These are phyloP conservation scores for Penicillium hesseltinei DNA, from an alignment of 2,329 filamentous ascomycete genomes.

Conservation along the genomic window DNA sequence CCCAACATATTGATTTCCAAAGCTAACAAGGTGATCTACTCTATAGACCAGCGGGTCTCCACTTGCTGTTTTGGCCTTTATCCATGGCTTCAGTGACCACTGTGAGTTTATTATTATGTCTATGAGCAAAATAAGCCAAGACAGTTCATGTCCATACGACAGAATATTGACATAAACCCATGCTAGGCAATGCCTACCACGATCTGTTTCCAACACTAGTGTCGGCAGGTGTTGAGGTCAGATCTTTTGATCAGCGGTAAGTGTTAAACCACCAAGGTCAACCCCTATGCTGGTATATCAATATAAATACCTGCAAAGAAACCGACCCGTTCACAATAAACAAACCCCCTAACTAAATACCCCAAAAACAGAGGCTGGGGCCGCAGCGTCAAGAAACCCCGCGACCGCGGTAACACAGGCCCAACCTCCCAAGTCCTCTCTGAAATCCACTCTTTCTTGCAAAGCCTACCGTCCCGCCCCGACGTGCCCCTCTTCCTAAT, in stretches of 20 bases:
- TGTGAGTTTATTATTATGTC: slow-evolving; percentile 34
- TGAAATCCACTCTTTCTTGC: slow-evolving; percentile 76
- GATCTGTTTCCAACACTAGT: slow-evolving; percentile 71
- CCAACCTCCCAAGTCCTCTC: slow-evolving; percentile 69
- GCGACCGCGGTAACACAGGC: slow-evolving; percentile 70
- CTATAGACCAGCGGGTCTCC: slow-evolving; percentile 26
- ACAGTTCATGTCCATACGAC: not conserved
- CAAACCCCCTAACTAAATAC: not conserved
- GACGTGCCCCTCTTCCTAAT: slow-evolving; percentile 67
- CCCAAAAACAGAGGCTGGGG: slow-evolving; percentile 67
- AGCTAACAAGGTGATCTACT: not conserved
- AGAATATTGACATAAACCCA: not conserved
- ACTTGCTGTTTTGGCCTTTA: slow-evolving; percentile 72
- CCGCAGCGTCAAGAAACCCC: slow-evolving; percentile 60
- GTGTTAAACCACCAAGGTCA: not conserved
- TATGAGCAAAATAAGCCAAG: not conserved
- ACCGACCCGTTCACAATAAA: too few species aligned
- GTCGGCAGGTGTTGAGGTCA: slow-evolving; percentile 68
- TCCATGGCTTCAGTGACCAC: slow-evolving; percentile 91
- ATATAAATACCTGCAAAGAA: not conserved
- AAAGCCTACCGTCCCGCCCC: slow-evolving; percentile 52
- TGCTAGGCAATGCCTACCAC: slow-evolving; percentile 69
- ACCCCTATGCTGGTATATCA: not conserved
- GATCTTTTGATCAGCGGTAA: slow-evolving; percentile 73
- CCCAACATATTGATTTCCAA: not conserved